Conservation (phyloP, 805 yeast genomes). For the Metschnikowia anglica region DNA sequence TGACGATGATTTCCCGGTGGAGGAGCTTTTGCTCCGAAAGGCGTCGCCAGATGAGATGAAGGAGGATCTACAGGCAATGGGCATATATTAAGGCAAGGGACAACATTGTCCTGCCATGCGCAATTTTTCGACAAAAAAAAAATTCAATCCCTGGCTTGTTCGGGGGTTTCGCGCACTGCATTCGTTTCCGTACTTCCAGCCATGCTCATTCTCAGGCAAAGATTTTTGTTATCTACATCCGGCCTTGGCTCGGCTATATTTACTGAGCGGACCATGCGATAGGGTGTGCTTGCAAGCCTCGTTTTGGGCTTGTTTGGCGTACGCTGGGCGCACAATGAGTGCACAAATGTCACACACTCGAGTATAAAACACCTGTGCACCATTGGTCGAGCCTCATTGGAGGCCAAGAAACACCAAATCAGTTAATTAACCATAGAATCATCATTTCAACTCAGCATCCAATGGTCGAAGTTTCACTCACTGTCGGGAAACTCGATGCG, state of each 20-base stretch:
- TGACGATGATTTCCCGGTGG: constrained; percentile 21
- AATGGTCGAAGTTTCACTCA: constrained; percentile 87
- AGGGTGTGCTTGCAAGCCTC: no score
- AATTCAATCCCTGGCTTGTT: no score
- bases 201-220: no score
- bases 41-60: constrained; percentile 71
- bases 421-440: background rate
- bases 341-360: no score
- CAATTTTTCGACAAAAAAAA: no score
- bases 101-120: no score
- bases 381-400: constrained; percentile 1
- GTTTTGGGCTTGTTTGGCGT: no score
- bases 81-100: constrained; percentile 28
- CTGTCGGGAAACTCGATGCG: constrained; percentile 95
- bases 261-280: background rate
- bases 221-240: background rate
- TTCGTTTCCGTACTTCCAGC: no score
- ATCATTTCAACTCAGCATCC: background rate
- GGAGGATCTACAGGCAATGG: constrained; percentile 71
- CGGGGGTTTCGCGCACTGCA: no score
- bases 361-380: constrained; percentile 10
- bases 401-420: background rate
- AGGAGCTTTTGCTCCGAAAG: constrained; percentile 47
- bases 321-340: no score
- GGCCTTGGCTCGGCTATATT: background rate